Percentiles rank a stretch among this genome's conserved stretches.
Evolutionary conservation across 169 alveolate species (phyloP).

Genomic region (Pseudocohnilembus persalinus): DNA sequence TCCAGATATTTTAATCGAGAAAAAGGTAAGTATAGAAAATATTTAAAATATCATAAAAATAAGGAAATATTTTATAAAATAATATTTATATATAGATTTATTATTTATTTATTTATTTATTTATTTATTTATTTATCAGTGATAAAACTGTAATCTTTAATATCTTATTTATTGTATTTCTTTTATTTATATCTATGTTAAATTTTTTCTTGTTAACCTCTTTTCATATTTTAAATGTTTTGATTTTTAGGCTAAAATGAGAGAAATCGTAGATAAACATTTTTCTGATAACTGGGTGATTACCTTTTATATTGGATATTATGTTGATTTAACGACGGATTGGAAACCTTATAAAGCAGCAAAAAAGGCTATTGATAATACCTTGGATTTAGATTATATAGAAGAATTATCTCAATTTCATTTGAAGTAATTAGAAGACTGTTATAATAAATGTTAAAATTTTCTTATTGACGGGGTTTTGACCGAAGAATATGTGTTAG

Average conservation of each 20-base stretch:
- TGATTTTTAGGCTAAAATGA: constrained; percentile 64
- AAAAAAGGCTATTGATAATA: constrained; percentile 59
- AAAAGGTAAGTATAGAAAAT: constrained; percentile 18
- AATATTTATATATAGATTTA: too few species aligned
- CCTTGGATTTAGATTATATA: constrained; percentile 49
- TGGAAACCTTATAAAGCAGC: constrained; percentile 84
- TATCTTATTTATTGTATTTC: too few species aligned
- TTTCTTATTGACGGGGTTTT: constrained; percentile 81
- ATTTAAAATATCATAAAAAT: too few species aligned
- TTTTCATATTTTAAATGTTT: too few species aligned
- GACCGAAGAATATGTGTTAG: constrained; percentile 80
- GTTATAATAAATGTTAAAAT: constrained; percentile 44
- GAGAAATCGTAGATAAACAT: constrained; percentile 84
- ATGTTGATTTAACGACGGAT: constrained; percentile 74
- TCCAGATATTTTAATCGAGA: constrained; percentile 65
- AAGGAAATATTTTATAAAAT: too few species aligned
- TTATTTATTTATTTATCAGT: too few species aligned
- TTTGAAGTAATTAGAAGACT: constrained; percentile 19
- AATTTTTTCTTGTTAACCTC: background rate
- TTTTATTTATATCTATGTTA: too few species aligned
- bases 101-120: too few species aligned
- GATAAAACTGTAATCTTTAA: too few species aligned
- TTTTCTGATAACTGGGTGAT: constrained; percentile 82
- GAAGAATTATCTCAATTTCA: constrained; percentile 47
- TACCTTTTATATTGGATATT: constrained; percentile 80